These are phyloP conservation scores for Eragrostis curvula DNA, from an alignment of 176 grass and related monocot species.

Conservation along the genomic window DNA sequence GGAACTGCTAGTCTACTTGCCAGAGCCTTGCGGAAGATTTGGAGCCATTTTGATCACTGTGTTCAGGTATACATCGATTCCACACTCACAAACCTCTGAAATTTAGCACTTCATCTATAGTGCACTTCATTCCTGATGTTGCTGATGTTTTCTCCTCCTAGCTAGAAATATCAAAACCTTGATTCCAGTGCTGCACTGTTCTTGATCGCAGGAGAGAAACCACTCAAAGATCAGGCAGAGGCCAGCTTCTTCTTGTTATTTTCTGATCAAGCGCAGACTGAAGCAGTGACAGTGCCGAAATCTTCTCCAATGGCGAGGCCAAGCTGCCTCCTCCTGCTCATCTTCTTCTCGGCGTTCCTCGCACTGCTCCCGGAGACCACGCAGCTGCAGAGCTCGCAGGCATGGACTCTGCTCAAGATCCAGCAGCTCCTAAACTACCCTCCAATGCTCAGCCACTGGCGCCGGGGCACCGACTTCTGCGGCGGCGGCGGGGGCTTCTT, in stretches of 20 bases:
- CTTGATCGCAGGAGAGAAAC: slow-evolving; percentile 21
- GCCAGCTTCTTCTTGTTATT: neutral
- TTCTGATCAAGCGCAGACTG: slow-evolving; percentile 12
- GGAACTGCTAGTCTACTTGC: neutral
- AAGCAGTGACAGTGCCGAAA: neutral
- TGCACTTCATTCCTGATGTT: neutral
- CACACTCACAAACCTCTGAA: neutral
- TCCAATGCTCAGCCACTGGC: slow-evolving; percentile 69
- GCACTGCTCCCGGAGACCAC: slow-evolving; percentile 37
- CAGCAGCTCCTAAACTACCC: slow-evolving; percentile 74
- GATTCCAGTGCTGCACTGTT: slow-evolving; percentile 1
- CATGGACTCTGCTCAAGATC: slow-evolving; percentile 88
- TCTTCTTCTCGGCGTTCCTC: slow-evolving; percentile 30
- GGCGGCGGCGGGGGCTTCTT: slow-evolving; percentile 28
- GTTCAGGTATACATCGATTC: neutral
- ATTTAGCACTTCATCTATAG: neutral
- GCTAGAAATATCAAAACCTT: neutral
- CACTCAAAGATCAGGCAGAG: neutral
- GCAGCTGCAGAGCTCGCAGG: slow-evolving; percentile 67
- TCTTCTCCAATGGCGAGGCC: slow-evolving; percentile 38
- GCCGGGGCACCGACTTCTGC: slow-evolving; percentile 82
- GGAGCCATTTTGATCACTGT: slow-evolving; percentile 4
- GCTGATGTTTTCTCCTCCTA: neutral
- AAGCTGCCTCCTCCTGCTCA: neutral
- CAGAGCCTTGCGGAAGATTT: slow-evolving; percentile 1